These are phyloP conservation scores for Hypsizygus marmoreus DNA, from an alignment of 768 basidiomycete genomes.

Conservation along the genomic window DNA sequence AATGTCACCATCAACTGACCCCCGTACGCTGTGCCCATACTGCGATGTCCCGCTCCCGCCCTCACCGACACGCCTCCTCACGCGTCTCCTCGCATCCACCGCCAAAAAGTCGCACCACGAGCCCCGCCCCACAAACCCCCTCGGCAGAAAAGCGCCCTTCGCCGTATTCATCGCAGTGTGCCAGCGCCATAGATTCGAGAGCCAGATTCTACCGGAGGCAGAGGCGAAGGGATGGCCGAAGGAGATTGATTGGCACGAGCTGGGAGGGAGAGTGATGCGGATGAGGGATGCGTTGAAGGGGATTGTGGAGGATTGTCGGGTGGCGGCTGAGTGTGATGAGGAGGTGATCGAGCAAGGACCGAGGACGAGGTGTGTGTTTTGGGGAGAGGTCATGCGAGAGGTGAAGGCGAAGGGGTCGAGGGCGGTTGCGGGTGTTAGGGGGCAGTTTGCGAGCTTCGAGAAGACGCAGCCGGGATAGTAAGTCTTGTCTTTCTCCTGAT, in stretches of 20 bases:
- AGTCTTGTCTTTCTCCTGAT: conserved; percentile 26
- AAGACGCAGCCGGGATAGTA: conserved; percentile 90
- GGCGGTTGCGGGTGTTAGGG: conserved; percentile 65
- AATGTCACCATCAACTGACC: conserved; percentile 55
- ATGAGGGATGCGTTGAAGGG: conserved; percentile 49
- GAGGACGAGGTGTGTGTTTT: conserved; percentile 56
- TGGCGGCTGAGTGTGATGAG: conserved; percentile 23
- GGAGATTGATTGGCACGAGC: conserved; percentile 59
- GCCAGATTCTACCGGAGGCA: conserved; percentile 70
- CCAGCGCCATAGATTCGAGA: conserved; percentile 80
- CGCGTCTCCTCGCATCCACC: conserved; percentile 52
- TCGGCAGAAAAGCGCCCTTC: conserved; percentile 60
- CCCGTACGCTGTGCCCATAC: conserved; percentile 74
- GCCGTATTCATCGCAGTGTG: conserved; percentile 67
- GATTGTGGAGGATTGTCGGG: conserved; percentile 34
- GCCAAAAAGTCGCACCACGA: conserved; percentile 57
- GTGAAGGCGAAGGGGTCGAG: conserved; percentile 67
- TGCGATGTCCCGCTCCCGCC: conserved; percentile 73
- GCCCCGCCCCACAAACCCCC: conserved; percentile 67
- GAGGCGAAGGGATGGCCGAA: conserved; percentile 76
- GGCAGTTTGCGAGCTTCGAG: conserved; percentile 79
- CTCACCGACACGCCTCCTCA: conserved; percentile 59
- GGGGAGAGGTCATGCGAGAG: conserved; percentile 64
- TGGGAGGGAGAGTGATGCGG: conserved; percentile 53
- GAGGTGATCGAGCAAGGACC: conserved; percentile 34